Base-by-base conservation (phyloP, 2,329 filamentous ascomycete species). In the Endocalyx cinctus region DNA sequence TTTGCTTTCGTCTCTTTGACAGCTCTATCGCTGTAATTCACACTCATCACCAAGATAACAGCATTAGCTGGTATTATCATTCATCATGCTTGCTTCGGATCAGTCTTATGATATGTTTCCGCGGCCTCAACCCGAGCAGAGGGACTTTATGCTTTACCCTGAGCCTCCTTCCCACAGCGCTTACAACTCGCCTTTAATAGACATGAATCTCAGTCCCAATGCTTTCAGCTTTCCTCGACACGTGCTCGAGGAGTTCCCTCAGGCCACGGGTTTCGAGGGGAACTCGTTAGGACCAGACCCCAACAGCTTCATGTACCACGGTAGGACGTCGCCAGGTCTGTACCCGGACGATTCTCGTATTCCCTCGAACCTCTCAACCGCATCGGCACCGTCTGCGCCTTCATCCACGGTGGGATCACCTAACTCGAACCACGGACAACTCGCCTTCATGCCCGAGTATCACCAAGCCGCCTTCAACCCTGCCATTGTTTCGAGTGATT, bases 381-480 rank as follows among this genome's bases (percentile, higher is more conserved):
- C 69, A 16, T 82, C 76, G 38, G 79, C 60, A 35, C 74, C 66
- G 33, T 84, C 82, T 32, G 77, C 76, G 4, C 67, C 79, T 6
- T 84, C 80, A 1, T 84, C 81, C 7, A 77, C 75, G 34, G 73
- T 80, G 41, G 79, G 79, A 36, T 85, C 81, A 15, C 81, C 81
- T 17, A 75, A 78, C 48, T 80, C 79, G 2, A 71, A 74, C 42
- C 70, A 74, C 49, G 70, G 72, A 35, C 74, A 74, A 45, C 59
- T 72, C 43, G 74, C 74, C 40, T 65, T 67, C 48, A 69, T 76
- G 31, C 67, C 77, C 28, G 74, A 79, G 39, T 84, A 79, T 58
- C 69, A 44, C 59, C 66, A 39, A 56, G 62, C 84, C 22, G 74
- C 71, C 31, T 66, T 83, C 35, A 76, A 72, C 45, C 80, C 81